Conservation (phyloP, 169 alveolate genomes). For the Plasmodium gaboni region DNA sequence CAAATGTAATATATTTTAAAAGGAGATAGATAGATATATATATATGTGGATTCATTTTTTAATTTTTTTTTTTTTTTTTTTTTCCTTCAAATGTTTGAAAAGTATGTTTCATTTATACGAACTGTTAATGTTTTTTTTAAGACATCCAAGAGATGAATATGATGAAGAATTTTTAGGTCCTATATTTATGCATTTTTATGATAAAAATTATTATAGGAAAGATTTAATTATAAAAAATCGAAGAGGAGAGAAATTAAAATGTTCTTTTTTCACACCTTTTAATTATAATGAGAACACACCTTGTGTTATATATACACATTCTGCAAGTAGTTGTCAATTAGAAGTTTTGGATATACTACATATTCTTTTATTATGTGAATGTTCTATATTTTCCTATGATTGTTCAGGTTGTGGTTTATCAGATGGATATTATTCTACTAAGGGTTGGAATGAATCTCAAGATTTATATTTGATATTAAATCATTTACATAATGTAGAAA, state of each 20-base stretch:
- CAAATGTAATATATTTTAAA: no score
- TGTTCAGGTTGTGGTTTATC: constrained; percentile 76
- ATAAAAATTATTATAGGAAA: constrained; percentile 63
- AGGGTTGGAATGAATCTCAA: constrained; percentile 75
- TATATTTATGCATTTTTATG: constrained; percentile 57
- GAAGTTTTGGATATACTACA: constrained; percentile 64
- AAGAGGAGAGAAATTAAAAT: constrained; percentile 71
- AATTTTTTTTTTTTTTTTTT: no score
- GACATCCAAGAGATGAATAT: constrained; percentile 73
- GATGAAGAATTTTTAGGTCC: constrained; percentile 74
- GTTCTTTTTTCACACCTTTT: constrained; percentile 63
- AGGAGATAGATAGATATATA: no score
- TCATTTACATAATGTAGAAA: constrained; percentile 60
- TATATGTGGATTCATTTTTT: no score
- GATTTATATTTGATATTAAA: constrained; percentile 48
- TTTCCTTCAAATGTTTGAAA: no score
- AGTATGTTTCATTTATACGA: constrained; percentile 70
- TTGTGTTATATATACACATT: constrained; percentile 75
- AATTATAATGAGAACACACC: constrained; percentile 73
- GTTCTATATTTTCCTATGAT: constrained; percentile 71
- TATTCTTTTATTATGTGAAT: constrained; percentile 48
- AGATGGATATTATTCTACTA: constrained; percentile 62
- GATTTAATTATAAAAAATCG: constrained; percentile 59
- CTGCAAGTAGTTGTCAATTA: constrained; percentile 64
- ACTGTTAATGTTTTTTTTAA: constrained; percentile 69